Evolutionary conservation across 306 rosid species (phyloP), one percentile per base, ranked within the genome.

Genomic region (Trichosanthes truncata): DNA sequence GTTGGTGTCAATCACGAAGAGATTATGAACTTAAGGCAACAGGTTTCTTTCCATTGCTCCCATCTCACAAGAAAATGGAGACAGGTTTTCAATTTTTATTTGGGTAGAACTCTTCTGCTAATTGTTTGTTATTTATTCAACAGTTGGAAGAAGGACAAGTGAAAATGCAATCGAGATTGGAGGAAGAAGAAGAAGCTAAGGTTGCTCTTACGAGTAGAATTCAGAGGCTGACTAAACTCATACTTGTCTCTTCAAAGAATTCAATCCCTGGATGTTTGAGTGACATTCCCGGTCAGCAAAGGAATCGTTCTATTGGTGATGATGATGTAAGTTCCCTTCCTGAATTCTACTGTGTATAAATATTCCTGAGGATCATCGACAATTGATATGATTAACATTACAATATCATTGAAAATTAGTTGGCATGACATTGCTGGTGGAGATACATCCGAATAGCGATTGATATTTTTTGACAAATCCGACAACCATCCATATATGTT

Each of bases 141-240:
- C 79, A 96, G 99, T 87, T 96, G 89, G 97, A 96, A 85, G 98
- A 91, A 89, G 99, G 98, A 82, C 99, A 96, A 84, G 96, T 90
- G 45, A 96, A 96, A 88, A 91, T 96, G 99, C 99, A 90, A 81
- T 96, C 96, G 74, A 91, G 99, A 87, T 84, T 96, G 84, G 99
- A 96, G 91, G 99, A 96, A 82, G 99, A 96, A 87, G 99, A 96
- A 86, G 99, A 96, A n/a, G 99, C 98, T 65, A 96, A 96, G 90
- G 98, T 90, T 85, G 98, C 98, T 82, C 97, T 96, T 65, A 84
- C 90, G 93, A 96, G 99, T 89, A 90, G 99, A 88, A 96, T 96
- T 82, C 99, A 96, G 87, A 87, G 99, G 87, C 92, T 96, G 79
- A 96, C 99, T 25, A 96, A 96, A 85, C 99, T 96, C 77, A 96